Evolutionary conservation across 495 filamentous ascomycete genomes (phyloP).

Genomic region (Talaromyces trachyspermus): DNA sequence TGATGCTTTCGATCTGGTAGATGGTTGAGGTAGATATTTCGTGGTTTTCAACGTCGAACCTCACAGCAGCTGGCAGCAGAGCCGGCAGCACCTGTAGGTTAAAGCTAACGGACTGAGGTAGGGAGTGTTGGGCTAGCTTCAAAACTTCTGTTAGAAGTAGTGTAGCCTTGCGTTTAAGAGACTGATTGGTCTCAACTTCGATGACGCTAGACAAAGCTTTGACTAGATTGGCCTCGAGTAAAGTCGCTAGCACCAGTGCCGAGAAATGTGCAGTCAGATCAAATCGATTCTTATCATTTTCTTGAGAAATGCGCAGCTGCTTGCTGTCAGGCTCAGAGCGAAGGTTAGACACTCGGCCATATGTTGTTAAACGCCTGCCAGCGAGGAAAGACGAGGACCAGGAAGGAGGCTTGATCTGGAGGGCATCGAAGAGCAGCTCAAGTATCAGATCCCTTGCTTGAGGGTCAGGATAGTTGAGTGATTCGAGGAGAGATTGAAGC

Average conservation of each 20-base stretch:
- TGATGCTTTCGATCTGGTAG: constrained; percentile 96
- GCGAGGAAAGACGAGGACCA: constrained; percentile 96
- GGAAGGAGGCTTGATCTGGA: constrained; percentile 89
- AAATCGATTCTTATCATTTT: constrained; percentile 61
- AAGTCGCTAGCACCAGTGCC: constrained; percentile 75
- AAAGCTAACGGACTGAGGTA: constrained; percentile 71
- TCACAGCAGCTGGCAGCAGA: constrained; percentile 66
- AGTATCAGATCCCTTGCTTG: constrained; percentile 62
- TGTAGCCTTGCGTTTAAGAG: constrained; percentile 79
- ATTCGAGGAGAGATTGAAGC: constrained; percentile 71
- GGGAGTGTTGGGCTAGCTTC: constrained; percentile 75
- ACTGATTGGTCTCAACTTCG: constrained; percentile 64
- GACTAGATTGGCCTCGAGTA: constrained; percentile 76
- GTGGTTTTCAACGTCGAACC: constrained; percentile 60
- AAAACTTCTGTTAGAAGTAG: constrained; percentile 84
- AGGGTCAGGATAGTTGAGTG: constrained; percentile 64
- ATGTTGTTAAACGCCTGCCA: constrained; percentile 85
- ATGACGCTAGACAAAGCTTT: constrained; percentile 56
- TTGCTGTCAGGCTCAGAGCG: constrained; percentile 52
- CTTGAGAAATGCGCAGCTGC: constrained; percentile 34
- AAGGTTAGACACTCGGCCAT: constrained; percentile 86
- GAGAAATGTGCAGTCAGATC: constrained; percentile 91
- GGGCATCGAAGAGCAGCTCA: constrained; percentile 82
- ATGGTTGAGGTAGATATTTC: constrained; percentile 78
- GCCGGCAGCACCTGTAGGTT: constrained; percentile 79